Conservation (phyloP, 2,329 filamentous ascomycete species). For the Fusarium sp. region DNA sequence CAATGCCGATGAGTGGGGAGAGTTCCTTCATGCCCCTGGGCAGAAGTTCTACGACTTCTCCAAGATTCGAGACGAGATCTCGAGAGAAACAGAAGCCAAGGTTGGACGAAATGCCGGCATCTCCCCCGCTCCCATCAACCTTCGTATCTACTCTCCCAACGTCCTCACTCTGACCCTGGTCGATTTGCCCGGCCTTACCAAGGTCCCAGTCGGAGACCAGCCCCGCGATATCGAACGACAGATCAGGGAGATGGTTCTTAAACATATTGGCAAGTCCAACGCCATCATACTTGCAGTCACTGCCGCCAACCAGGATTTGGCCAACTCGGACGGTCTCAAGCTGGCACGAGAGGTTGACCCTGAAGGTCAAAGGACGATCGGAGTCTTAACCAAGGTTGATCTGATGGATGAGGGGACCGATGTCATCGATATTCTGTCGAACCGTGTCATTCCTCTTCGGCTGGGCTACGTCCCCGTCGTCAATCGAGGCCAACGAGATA, state of each 20-base stretch:
- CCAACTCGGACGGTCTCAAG: conserved; percentile 97
- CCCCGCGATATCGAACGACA: conserved; percentile 96
- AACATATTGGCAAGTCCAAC: conserved; percentile 98
- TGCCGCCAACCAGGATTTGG: conserved; percentile 95
- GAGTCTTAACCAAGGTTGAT: conserved; percentile 98
- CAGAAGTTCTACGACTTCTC: conserved; percentile 98
- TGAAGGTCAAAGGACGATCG: conserved; percentile 96
- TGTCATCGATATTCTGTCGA: conserved; percentile 97
- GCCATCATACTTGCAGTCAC: conserved; percentile 98
- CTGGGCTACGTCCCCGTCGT: conserved; percentile 97
- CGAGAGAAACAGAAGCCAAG: conserved; percentile 94
- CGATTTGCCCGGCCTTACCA: conserved; percentile 94
- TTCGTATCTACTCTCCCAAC: conserved; percentile 97
- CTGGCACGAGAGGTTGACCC: conserved; percentile 96
- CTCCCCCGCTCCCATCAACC: conserved; percentile 94
- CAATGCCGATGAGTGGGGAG: conserved; percentile 96
- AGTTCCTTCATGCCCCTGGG: conserved; percentile 96
- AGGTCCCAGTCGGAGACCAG: conserved; percentile 95
- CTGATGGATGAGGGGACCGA: conserved; percentile 99
- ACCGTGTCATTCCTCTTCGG: conserved; percentile 93
- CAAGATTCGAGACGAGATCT: conserved; percentile 98
- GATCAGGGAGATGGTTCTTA: conserved; percentile 97
- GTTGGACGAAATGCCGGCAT: conserved; percentile 96
- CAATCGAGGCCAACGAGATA: conserved; percentile 96
- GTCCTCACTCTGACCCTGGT: conserved; percentile 96